These are phyloP conservation scores for Capronia epimyces DNA, from an alignment of 2,329 filamentous ascomycete species.

Conservation along the genomic window DNA sequence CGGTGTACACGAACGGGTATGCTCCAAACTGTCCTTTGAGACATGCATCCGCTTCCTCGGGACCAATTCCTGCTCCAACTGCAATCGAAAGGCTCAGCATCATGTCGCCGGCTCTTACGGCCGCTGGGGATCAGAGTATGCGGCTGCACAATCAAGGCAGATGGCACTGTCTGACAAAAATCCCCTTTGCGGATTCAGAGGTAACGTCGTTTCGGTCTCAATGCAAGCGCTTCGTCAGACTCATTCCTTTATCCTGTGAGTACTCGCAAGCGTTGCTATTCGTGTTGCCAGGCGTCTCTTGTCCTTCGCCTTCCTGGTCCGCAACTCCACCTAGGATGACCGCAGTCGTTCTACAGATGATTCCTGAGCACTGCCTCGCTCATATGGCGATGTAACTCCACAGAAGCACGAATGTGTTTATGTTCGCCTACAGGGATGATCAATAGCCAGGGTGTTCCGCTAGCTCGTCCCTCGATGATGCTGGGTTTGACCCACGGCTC, in stretches of 20 bases:
- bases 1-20: background rate
- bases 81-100: background rate
- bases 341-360: background rate
- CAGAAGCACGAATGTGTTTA: background rate
- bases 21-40: constrained; percentile 1
- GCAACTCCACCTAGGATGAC: background rate
- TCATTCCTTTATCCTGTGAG: background rate
- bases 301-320: background rate
- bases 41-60: constrained; percentile 1
- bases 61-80: background rate
- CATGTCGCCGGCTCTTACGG: background rate
- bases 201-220: background rate
- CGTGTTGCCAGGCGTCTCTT: background rate
- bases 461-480: background rate
- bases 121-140: background rate
- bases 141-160: background rate
- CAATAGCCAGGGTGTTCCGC: background rate
- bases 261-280: background rate
- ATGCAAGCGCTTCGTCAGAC: background rate
- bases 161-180: background rate
- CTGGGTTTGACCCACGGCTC: background rate
- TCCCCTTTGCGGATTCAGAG: background rate
- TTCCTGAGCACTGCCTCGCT: background rate
- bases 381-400: background rate
- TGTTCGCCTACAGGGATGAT: background rate